phyloP scores from a whole-genome alignment of 2,329 filamentous ascomycete genomes.

The Xylariaceae sp. region DNA sequence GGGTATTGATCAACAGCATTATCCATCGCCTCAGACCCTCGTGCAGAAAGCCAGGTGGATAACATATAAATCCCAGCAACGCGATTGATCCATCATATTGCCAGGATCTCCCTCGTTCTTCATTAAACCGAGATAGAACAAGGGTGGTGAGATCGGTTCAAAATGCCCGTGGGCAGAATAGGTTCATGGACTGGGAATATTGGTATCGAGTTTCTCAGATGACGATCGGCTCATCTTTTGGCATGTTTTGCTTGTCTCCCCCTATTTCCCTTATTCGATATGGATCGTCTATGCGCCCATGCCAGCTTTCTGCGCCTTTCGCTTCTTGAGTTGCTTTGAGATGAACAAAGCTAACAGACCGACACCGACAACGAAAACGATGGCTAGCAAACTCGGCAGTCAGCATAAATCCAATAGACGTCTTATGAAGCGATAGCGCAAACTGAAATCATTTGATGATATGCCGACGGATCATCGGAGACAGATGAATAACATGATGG shows the following conservation, averaged over 20 bases:
- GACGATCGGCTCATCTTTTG: conserved; percentile 22
- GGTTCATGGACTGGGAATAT: conserved; percentile 32
- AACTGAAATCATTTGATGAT: background rate
- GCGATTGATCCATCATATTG: conserved; percentile 12
- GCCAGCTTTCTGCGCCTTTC: conserved; percentile 40
- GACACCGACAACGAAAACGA: conserved; percentile 43
- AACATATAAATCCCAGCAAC: conserved; percentile 17
- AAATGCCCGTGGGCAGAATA: conserved; percentile 25
- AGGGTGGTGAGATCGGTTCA: conserved; percentile 28
- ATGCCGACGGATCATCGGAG: background rate
- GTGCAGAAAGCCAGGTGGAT: conserved; percentile 28
- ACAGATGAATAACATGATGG: background rate
- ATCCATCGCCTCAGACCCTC: conserved; percentile 32
- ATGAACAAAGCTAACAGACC: conserved; percentile 42
- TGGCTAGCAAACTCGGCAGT: conserved; percentile 30
- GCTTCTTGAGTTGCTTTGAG: conserved; percentile 38
- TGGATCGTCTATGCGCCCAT: conserved; percentile 31
- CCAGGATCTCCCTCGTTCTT: conserved; percentile 24
- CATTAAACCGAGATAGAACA: conserved; percentile 26
- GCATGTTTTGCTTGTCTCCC: conserved; percentile 11
- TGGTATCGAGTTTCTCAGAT: conserved; percentile 32
- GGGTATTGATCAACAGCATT: conserved; percentile 35
- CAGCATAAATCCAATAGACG: conserved; percentile 4
- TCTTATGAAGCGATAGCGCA: background rate
- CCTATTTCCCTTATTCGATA: conserved; percentile 16